phyloP scores from a whole-genome alignment of 371 early-diverging fungal species.

The Mortierella sp. region DNA sequence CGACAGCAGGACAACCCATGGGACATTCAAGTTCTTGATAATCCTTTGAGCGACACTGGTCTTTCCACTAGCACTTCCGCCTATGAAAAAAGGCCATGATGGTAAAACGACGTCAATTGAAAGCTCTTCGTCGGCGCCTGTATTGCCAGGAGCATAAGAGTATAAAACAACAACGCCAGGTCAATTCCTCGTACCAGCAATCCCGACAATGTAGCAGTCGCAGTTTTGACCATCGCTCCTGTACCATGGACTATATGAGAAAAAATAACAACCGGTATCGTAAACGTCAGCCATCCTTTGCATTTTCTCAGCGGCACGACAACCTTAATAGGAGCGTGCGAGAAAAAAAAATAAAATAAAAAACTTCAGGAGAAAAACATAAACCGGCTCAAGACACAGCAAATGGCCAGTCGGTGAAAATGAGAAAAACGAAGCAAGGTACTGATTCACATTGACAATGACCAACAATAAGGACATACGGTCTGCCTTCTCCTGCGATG shows the following conservation, averaged over 20 bases:
- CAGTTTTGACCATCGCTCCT: conserved; percentile 74
- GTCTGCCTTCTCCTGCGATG: conserved; percentile 55
- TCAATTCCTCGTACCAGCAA: conserved; percentile 71
- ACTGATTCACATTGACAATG: neutral
- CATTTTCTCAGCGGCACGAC: neutral
- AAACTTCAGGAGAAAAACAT: neutral
- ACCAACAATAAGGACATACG: conserved; percentile 26
- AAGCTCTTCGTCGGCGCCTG: neutral
- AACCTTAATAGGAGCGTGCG: conserved; percentile 15
- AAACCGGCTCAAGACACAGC: neutral
- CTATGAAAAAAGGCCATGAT: conserved; percentile 50
- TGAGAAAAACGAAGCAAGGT: neutral
- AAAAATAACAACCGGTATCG: neutral
- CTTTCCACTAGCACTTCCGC: conserved; percentile 89
- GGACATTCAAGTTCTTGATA: conserved; percentile 81
- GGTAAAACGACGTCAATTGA: neutral
- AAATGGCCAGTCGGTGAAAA: neutral
- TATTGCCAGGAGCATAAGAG: neutral
- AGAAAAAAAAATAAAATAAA: conserved; percentile 1
- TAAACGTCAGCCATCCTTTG: neutral
- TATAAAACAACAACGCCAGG: neutral
- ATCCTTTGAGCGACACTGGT: conserved; percentile 86
- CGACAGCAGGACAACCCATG: conserved; percentile 90
- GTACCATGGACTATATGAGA: conserved; percentile 45
- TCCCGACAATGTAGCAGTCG: conserved; percentile 79